Evolutionary conservation across 2,329 filamentous ascomycete genomes (phyloP).

Genomic region (Elsinoe fawcettii): DNA sequence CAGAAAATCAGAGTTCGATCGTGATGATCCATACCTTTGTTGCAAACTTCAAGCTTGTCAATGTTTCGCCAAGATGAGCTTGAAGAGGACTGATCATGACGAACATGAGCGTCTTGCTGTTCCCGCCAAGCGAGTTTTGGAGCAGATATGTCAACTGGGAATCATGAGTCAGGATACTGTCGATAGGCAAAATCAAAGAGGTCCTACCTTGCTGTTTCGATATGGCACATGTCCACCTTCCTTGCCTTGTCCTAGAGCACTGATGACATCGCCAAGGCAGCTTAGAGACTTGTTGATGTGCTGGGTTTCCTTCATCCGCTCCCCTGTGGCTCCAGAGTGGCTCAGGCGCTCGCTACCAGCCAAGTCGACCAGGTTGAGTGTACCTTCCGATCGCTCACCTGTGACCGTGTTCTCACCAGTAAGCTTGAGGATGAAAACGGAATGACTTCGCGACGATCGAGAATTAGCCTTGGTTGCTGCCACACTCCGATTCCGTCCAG

Average conservation of each 20-base stretch:
- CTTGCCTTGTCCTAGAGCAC: constrained; percentile 76
- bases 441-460: constrained; percentile 87
- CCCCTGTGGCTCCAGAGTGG: constrained; percentile 77
- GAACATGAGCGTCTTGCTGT: constrained; percentile 94
- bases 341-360: constrained; percentile 88
- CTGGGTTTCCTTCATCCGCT: constrained; percentile 85
- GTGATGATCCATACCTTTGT: constrained; percentile 63
- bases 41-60: constrained; percentile 92
- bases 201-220: constrained; percentile 76
- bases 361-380: constrained; percentile 89
- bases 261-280: constrained; percentile 89
- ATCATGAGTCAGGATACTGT: neutral
- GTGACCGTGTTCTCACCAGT: constrained; percentile 62
- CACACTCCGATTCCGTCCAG: constrained; percentile 79
- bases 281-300: constrained; percentile 95
- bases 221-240: constrained; percentile 74
- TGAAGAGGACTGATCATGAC: constrained; percentile 94
- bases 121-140: constrained; percentile 89
- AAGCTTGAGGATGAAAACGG: constrained; percentile 80
- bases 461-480: constrained; percentile 98
- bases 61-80: constrained; percentile 81
- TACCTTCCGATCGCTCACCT: constrained; percentile 80
- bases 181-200: neutral
- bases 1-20: neutral
- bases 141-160: constrained; percentile 79